Evolutionary conservation across 1,139 yeast genomes (phyloP).

Genomic region (Pichia sp.): DNA sequence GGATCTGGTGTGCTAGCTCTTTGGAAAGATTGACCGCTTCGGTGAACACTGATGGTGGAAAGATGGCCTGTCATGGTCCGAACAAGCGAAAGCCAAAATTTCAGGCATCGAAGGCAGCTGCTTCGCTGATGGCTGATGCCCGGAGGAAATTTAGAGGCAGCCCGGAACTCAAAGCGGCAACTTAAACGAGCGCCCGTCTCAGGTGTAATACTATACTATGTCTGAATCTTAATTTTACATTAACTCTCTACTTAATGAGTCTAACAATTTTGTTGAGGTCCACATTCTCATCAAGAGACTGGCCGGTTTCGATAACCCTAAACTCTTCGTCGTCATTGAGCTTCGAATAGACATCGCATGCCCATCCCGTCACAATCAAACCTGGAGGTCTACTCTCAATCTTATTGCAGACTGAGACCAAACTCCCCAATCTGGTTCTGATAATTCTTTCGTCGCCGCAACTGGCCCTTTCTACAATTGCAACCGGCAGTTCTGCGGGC

Average conservation of each 20-base stretch:
- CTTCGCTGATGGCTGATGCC: too few relatives aligned
- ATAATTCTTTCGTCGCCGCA: constrained; percentile 90
- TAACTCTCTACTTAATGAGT: constrained; percentile 9
- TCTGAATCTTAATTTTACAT: constrained; percentile 29
- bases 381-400: constrained; percentile 95
- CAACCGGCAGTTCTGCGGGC: constrained; percentile 70
- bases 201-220: constrained; percentile 43
- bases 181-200: too few relatives aligned
- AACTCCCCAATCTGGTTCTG: constrained; percentile 58
- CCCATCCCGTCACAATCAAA: constrained; percentile 70
- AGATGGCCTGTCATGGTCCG: too few relatives aligned
- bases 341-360: constrained; percentile 55
- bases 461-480: constrained; percentile 84
- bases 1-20: too few relatives aligned
- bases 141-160: too few relatives aligned
- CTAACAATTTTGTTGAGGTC: constrained; percentile 65
- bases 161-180: too few relatives aligned
- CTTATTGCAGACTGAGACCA: constrained; percentile 68
- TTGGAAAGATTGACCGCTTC: too few relatives aligned
- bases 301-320: constrained; percentile 48
- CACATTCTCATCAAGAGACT: constrained; percentile 52
- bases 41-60: too few relatives aligned
- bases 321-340: constrained; percentile 28
- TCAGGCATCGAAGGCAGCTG: too few relatives aligned
- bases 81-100: too few relatives aligned